Percentiles rank a stretch among this genome's conserved stretches.
Evolutionary conservation across 1,139 yeast genomes (phyloP).

Genomic region (Kodamaea derodonti): DNA sequence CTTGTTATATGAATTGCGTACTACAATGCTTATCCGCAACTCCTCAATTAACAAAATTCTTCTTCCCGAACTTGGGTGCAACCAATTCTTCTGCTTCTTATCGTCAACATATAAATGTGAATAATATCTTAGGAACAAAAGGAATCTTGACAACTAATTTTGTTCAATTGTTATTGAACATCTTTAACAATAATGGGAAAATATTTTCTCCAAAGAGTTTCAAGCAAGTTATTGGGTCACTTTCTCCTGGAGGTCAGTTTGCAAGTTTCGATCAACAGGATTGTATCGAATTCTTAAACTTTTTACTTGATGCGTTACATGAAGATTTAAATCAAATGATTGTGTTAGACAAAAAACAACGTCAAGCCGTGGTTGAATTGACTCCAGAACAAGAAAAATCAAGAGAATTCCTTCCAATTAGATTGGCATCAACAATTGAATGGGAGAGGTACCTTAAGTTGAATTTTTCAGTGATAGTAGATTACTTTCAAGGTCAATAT

Average conservation of each 20-base stretch:
- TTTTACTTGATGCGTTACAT: slow-evolving; percentile 79
- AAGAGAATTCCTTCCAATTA: slow-evolving; percentile 70
- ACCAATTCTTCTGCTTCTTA: slow-evolving; percentile 36
- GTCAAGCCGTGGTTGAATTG: slow-evolving; percentile 44
- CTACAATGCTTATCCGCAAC: slow-evolving; percentile 70
- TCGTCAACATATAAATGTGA: slow-evolving; percentile 66
- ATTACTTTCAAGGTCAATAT: slow-evolving; percentile 87
- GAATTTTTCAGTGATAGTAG: slow-evolving; percentile 82
- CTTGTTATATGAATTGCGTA: slow-evolving; percentile 92
- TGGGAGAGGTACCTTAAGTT: slow-evolving; percentile 90
- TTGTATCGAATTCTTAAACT: slow-evolving; percentile 85
- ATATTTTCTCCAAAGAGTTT: slow-evolving; percentile 55
- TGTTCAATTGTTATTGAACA: slow-evolving; percentile 58
- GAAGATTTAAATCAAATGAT: slow-evolving; percentile 76
- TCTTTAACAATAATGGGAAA: slow-evolving; percentile 49
- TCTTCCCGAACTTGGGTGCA: slow-evolving; percentile 26
- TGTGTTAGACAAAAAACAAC: slow-evolving; percentile 27
- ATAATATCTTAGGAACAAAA: slow-evolving; percentile 76
- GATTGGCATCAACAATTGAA: slow-evolving; percentile 87
- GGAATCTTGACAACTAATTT: slow-evolving; percentile 77
- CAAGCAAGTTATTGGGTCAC: slow-evolving; percentile 61
- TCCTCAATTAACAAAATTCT: slow-evolving; percentile 40
- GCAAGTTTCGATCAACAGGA: slow-evolving; percentile 87
- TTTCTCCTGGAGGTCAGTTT: slow-evolving; percentile 61
- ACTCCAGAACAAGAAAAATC: slow-evolving; percentile 72